Base-by-base conservation (phyloP, 2,329 filamentous ascomycete species). In the Cytospora chrysosperma region DNA sequence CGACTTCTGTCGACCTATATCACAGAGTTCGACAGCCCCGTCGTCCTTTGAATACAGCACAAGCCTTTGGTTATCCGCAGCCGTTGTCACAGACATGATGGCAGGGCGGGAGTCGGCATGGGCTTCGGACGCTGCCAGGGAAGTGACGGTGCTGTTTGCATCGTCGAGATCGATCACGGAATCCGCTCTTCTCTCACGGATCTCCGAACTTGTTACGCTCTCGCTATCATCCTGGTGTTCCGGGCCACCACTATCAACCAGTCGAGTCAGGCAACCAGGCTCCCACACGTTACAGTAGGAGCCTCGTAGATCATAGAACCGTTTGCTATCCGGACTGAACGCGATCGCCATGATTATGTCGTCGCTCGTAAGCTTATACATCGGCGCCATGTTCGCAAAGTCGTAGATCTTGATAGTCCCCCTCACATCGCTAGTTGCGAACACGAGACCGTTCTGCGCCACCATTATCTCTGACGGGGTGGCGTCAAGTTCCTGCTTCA, bases 261-360 rank as follows among this genome's bases (percentile, higher is more conserved):
- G 32, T 13, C 61, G 59, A 5, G 65, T 37, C 3, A 70, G 65
- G 37, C 67, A 68, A 28, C 65, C 67, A 1, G 69, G 69, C 56
- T 70, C 70, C 70, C 70, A 70, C 17, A 70, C 37, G 43, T 68
- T 70, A 54, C 68, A 70, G 51, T 66, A 69, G 3, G 62, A 59
- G 1, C 67, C 66, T 2, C 65, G 60, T 43, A 70, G 60, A 30
- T 68, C 67, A 40, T 70, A 70, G 32, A 71, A 66, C n/a, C 70
- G 59, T 19, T 56, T 19, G 26, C 63, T 65, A 19, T 65, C 62
- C 7, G 67, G 64, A 47, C 66, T 67, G 55, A 71, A 70, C 13
- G 57, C 58, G 9, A 70, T 56, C 2, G 47, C 53, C 30, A 51
- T 66, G 28, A 68, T 67, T 5, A 24, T 40, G 43, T 68, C 64